phyloP scores from a whole-genome alignment of 495 filamentous ascomycete species.

The Aspergillus haitiensis region DNA sequence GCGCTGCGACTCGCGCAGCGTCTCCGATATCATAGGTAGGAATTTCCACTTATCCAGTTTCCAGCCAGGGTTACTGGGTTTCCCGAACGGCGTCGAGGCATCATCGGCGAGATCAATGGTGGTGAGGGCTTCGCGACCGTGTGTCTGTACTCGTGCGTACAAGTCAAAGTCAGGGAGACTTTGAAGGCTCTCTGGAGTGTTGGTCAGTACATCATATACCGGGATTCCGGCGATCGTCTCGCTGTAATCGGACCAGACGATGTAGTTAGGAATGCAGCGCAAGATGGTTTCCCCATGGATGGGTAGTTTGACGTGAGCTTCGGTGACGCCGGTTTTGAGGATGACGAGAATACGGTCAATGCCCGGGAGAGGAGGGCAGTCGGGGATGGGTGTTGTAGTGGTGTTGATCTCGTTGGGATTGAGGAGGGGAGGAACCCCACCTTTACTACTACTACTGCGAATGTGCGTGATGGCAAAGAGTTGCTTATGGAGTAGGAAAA shows the following conservation, averaged over 20 bases:
- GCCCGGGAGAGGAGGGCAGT: slow-evolving; percentile 33
- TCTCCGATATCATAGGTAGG: slow-evolving; percentile 61
- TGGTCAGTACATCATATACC: slow-evolving; percentile 47
- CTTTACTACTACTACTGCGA: no score
- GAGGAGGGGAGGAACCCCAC: no score
- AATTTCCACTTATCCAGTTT: slow-evolving; percentile 72
- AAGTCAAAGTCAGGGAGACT: slow-evolving; percentile 46
- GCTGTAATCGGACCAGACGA: slow-evolving; percentile 52
- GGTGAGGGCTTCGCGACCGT: slow-evolving; percentile 36
- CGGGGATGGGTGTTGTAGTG: not conserved
- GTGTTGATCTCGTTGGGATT: no score
- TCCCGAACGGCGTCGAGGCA: slow-evolving; percentile 35
- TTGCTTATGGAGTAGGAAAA: no score
- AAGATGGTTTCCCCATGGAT: slow-evolving; percentile 48
- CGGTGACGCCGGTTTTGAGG: slow-evolving; percentile 53
- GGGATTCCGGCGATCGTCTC: slow-evolving; percentile 42
- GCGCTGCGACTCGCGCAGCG: slow-evolving; percentile 39
- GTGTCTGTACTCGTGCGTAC: slow-evolving; percentile 41
- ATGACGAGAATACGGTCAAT: slow-evolving; percentile 45
- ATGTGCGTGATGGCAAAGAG: no score
- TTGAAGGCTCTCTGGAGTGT: slow-evolving; percentile 32
- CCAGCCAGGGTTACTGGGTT: slow-evolving; percentile 55
- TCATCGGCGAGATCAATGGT: slow-evolving; percentile 32
- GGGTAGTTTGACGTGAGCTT: slow-evolving; percentile 43
- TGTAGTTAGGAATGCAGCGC: slow-evolving; percentile 46